A percentile compares a stretch with the other conserved stretches of the same genome.
These are phyloP conservation scores for Saccharomycopsis crataegensis DNA, from an alignment of 1,139 yeast genomes.

Conservation along the genomic window DNA sequence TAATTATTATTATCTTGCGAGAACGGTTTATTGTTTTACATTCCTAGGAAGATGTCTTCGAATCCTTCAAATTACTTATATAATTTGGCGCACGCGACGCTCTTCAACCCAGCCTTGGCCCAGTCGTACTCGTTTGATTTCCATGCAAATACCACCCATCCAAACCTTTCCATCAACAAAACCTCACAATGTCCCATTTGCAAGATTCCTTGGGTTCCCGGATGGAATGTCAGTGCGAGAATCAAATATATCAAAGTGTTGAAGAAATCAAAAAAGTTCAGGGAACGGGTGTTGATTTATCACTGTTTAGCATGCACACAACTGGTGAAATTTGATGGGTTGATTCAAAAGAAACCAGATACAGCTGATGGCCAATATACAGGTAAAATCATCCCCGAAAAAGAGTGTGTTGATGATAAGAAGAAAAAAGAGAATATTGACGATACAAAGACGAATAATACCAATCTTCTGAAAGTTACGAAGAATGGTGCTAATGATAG, in stretches of 20 bases:
- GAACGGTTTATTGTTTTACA: too few relatives aligned
- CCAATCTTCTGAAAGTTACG: neutral
- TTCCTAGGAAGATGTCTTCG: too few relatives aligned
- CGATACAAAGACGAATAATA: neutral
- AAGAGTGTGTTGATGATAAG: neutral
- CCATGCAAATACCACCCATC: neutral
- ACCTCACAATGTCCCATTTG: constrained; percentile 12
- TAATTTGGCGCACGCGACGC: neutral
- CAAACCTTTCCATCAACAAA: neutral
- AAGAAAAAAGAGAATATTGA: neutral
- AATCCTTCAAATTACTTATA: neutral
- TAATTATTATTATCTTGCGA: too few relatives aligned
- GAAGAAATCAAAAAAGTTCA: neutral
- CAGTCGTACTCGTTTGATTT: neutral
- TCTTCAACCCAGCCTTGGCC: constrained; percentile 1
- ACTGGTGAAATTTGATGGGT: neutral
- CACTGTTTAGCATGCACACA: constrained; percentile 8
- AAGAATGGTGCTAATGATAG: neutral
- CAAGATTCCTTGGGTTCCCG: constrained; percentile 14
- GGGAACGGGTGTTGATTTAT: constrained; percentile 3
- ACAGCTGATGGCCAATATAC: neutral
- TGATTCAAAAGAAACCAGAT: neutral
- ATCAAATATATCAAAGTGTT: constrained; percentile 4
- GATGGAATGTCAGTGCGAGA: constrained; percentile 7
- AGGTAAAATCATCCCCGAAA: neutral